Base-by-base conservation (phyloP, 768 basidiomycete genomes). In the Rhizopogon roseolus region DNA sequence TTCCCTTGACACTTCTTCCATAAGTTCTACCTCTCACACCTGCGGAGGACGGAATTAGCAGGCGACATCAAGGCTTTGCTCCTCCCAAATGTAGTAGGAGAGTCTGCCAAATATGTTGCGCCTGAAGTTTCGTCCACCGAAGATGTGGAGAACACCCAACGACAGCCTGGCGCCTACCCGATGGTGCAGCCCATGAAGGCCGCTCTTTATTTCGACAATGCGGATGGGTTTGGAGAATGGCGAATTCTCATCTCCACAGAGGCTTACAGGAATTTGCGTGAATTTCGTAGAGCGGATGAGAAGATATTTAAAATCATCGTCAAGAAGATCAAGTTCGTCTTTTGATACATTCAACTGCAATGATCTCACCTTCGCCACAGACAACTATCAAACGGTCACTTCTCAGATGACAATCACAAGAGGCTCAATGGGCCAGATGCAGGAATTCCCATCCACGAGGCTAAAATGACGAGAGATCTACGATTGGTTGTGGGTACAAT, bases 381-480 rank as follows among this genome's bases (percentile, higher is more conserved):
- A 61, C 82, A 88, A 55, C 73, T 90, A 10, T 89, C 87, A 0
- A 76, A 78, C 3, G 87, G 86, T 0, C 78, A 82, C 53, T 88
- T 89, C 60, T 87, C 86, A 1, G 72, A 74, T 10, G 81, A 84
- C 53, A 88, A 88, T 56, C 84, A 88, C 58, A 85, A 85, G 64
- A 67, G 76, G 6, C 68, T 88, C 11, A 81, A 72, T 19, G 75
- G 76, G 0, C 49, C 64, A 1, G 67, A 71, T 11, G 64, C 66
- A 13, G 76, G 77, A 1, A 65, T 88, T 3, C 83, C 86, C 0
- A 76, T 88, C 9, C 88, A 76, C 50, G 85, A 87, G 61, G 87
- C 87, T 0, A 87, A 85, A 63, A 81, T 87, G 76, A 79, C 78
- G 9, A 60, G 71, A 0, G 80, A 83, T 56, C 62, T 74, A 22